Percentiles rank a stretch among this genome's conserved stretches.
phyloP scores from a whole-genome alignment of 108 stramenopile genomes.

The Skeletonema marinoi region DNA sequence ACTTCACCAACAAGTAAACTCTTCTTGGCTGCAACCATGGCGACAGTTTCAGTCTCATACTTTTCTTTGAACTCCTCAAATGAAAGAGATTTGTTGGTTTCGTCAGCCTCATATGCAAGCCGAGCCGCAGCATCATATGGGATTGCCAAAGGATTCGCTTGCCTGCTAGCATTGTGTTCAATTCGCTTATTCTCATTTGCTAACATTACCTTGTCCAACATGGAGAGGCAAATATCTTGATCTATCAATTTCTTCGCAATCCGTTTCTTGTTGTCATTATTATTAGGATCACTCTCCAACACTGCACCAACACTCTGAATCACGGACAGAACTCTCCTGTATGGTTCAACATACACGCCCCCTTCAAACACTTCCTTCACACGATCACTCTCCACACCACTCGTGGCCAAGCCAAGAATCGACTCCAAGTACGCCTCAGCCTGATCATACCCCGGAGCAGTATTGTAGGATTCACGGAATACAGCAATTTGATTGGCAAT shows the following conservation, averaged over 20 bases:
- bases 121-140: slow-evolving; percentile 25
- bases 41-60: slow-evolving; percentile 23
- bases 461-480: slow-evolving; percentile 68
- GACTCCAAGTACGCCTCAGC: slow-evolving; percentile 86
- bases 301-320: slow-evolving; percentile 75
- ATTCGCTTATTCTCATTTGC: slow-evolving; percentile 29
- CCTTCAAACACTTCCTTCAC: slow-evolving; percentile 66
- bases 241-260: slow-evolving; percentile 71
- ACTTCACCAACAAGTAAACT: slow-evolving; percentile 4
- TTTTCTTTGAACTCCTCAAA: slow-evolving; percentile 25
- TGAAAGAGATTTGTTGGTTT: slow-evolving; percentile 19
- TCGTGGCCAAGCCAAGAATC: slow-evolving; percentile 76
- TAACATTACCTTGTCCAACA: slow-evolving; percentile 75
- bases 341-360: slow-evolving; percentile 70
- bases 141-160: slow-evolving; percentile 6
- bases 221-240: slow-evolving; percentile 82
- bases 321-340: slow-evolving; percentile 68
- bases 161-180: background rate
- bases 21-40: slow-evolving; percentile 34
- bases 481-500: slow-evolving; percentile 66
- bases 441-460: slow-evolving; percentile 58
- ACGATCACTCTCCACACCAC: slow-evolving; percentile 75
- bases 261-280: slow-evolving; percentile 33
- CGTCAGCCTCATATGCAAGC: slow-evolving; percentile 36
- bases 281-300: slow-evolving; percentile 49